Evolutionary conservation across 139 green algal genomes (phyloP), one percentile per base, ranked within the genome.

Genomic region (Coelastrella sp.): DNA sequence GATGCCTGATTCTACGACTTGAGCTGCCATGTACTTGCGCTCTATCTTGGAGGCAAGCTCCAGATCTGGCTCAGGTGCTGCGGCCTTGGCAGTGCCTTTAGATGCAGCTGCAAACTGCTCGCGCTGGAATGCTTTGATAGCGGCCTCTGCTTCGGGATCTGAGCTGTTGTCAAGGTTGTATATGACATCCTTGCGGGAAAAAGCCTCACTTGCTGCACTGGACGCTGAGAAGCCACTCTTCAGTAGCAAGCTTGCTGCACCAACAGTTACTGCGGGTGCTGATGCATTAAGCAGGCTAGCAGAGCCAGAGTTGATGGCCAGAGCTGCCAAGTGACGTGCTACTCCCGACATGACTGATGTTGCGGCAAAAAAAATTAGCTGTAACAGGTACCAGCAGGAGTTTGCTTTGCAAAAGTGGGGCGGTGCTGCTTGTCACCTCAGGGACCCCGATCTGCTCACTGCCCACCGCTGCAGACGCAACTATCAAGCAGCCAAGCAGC

Each of bases 1-100:
- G 19, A 93, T 87, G 34, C 90, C 88, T 21, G 81, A 81, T 76
- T 91, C 88, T 13, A 93, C 85, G 40, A 91, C 77, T 48, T 89
- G 81, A n/a, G 90, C 90, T 43, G 88, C 88, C 59, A 88, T 81
- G 51, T 92, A 93, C 87, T 93, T 93, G 60, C 86, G 84, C 83
- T 93, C 88, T 4, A 93, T 85, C 63, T 91, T 84, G 27, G 82
- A 66, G 88, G 75, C 53, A 37, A 82, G 75, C 53, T 82, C 35
- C 51, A 51, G 53, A 37, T 82, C 75, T 59, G 75, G 75, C 75
- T 82, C 53, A 8, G 51, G 43, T 7, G 51, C 53, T 27, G 53
- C 35, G 13, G 75, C 34, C 13, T 35, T 60, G 50, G 53, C 75
- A 11, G 23, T 15, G 7, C 23, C 75, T 60, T 82, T 82, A 5